Conservation (phyloP, 2,329 filamentous ascomycete species). For the Penicillium griseofulvum region DNA sequence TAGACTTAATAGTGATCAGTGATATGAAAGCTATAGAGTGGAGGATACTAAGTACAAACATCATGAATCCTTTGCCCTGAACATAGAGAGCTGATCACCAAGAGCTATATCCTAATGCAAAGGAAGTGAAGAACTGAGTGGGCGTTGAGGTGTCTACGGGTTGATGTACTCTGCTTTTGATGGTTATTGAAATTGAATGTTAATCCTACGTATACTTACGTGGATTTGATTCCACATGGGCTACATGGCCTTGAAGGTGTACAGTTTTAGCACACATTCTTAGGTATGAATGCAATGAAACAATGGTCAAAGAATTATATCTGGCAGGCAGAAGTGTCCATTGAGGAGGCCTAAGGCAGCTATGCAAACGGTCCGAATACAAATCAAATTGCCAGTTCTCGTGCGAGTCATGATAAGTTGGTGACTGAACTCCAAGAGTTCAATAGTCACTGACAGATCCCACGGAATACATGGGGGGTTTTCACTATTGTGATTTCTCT, state of each 20-base stretch:
- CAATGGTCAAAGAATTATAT: background rate
- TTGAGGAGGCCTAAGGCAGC: background rate
- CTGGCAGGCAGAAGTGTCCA: no score
- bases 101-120: slow-evolving; percentile 15
- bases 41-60: no score
- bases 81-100: no score
- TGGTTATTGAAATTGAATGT: background rate
- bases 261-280: background rate
- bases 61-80: no score
- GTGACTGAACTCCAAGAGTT: background rate
- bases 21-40: no score
- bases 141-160: background rate
- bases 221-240: background rate
- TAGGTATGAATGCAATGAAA: background rate
- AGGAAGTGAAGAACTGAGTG: slow-evolving; percentile 25
- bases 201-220: background rate
- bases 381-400: background rate
- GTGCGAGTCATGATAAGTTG: background rate
- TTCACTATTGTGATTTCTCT: no score
- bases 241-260: background rate
- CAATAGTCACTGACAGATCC: background rate
- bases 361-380: background rate
- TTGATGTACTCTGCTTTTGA: background rate
- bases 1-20: no score
- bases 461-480: background rate